phyloP scores from a whole-genome alignment of 352 stramenopile genomes.

The Pythium phragmitis region DNA sequence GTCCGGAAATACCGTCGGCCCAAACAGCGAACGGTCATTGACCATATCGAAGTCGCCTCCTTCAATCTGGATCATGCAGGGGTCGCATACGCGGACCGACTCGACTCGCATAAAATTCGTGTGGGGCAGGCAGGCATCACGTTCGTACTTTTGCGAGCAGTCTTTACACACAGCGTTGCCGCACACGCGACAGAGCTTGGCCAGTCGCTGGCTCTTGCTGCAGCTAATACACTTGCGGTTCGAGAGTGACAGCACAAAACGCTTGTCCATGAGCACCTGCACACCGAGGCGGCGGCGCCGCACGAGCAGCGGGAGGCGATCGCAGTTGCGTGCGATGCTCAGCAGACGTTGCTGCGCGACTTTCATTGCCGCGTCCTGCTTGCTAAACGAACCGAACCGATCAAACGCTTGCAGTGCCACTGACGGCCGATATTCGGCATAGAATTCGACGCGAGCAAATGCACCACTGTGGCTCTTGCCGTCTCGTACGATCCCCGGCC shows the following conservation, averaged over 20 bases:
- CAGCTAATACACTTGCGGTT: constrained; percentile 57
- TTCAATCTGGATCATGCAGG: constrained; percentile 56
- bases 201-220: constrained; percentile 37
- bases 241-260: constrained; percentile 29
- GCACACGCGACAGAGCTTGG: constrained; percentile 54
- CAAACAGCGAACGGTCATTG: constrained; percentile 5
- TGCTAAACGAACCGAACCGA: background rate
- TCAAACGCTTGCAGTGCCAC: background rate
- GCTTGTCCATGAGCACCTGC: constrained; percentile 44
- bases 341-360: constrained; percentile 11
- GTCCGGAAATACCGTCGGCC: background rate
- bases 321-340: constrained; percentile 4
- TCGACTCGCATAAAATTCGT: constrained; percentile 8
- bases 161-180: constrained; percentile 51
- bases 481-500: background rate
- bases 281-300: constrained; percentile 54
- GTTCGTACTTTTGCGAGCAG: constrained; percentile 37
- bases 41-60: constrained; percentile 42
- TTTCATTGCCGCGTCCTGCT: background rate
- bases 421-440: constrained; percentile 7
- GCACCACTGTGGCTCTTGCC: no score
- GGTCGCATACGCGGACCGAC: constrained; percentile 46
- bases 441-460: constrained; percentile 16
- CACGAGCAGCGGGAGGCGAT: constrained; percentile 42
- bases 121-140: constrained; percentile 2